A percentile compares a stretch with the other conserved stretches of the same genome.
phyloP scores from a whole-genome alignment of 768 basidiomycete species.

The Xerocomus brunneocitrinus region DNA sequence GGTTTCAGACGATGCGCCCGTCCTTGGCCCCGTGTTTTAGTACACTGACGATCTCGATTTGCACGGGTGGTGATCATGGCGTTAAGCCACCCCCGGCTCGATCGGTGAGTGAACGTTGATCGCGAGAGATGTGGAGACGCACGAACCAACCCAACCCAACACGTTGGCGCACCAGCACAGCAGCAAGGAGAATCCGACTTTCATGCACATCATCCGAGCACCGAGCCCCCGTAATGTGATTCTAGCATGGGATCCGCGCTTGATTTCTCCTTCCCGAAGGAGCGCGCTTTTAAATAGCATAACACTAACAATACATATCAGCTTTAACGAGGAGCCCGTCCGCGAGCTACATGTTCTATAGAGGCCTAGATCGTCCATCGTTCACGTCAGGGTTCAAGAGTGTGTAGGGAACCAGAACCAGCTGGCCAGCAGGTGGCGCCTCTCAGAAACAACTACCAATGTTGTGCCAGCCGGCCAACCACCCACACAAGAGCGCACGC shows the following conservation, averaged over 20 bases:
- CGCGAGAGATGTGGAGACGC: not conserved
- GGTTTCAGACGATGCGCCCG: not conserved
- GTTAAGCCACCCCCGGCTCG: too few species aligned
- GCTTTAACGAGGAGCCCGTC: not conserved
- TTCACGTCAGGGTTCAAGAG: constrained; percentile 2
- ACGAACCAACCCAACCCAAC: not conserved
- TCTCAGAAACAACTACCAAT: constrained; percentile 41
- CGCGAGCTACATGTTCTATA: constrained; percentile 1
- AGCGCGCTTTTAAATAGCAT: not conserved
- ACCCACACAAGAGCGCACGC: constrained; percentile 55
- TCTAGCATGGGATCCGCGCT: not conserved
- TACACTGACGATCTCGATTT: not conserved
- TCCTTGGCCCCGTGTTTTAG: not conserved
- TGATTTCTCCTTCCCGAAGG: not conserved
- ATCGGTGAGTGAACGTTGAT: not conserved
- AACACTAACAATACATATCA: not conserved
- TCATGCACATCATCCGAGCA: not conserved
- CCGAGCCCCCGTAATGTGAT: not conserved
- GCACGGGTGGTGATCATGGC: not conserved
- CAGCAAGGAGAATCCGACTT: not conserved
- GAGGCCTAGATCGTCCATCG: not conserved
- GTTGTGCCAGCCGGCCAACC: constrained; percentile 44
- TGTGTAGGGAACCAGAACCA: not conserved
- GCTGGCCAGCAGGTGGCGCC: constrained; percentile 4
- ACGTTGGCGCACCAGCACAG: not conserved